Evolutionary conservation across 208 protist genomes (phyloP).

Genomic region (Blechomonas ayalai): DNA sequence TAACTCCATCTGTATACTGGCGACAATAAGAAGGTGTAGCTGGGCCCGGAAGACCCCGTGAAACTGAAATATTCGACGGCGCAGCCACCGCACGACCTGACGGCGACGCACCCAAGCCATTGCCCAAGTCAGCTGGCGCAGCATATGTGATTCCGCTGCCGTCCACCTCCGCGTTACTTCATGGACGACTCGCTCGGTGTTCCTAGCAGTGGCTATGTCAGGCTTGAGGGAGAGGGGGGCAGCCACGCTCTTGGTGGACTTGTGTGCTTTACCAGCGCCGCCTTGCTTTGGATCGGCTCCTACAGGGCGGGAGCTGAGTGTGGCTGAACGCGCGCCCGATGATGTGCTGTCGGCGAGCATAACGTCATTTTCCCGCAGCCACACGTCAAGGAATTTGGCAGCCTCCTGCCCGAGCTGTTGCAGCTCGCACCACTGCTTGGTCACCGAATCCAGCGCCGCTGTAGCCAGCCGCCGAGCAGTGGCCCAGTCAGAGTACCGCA

Average conservation of each 20-base stretch:
- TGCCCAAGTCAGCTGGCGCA: conserved; percentile 61
- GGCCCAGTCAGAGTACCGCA: conserved; percentile 23
- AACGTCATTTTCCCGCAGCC: conserved; percentile 18
- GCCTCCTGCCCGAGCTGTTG: conserved; percentile 3
- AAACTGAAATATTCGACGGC: conserved; percentile 54
- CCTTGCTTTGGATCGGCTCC: no score
- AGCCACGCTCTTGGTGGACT: no score
- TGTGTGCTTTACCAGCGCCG: no score
- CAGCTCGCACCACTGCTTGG: conserved; percentile 4
- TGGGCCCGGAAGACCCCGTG: conserved; percentile 47
- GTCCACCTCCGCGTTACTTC: conserved; percentile 30
- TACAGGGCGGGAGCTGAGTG: neutral
- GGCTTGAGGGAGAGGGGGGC: no score
- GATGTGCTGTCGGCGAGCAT: conserved; percentile 3
- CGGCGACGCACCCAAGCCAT: conserved; percentile 56
- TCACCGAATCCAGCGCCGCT: conserved; percentile 10
- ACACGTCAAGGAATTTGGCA: conserved; percentile 6
- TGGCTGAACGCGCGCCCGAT: no score
- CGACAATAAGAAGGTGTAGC: conserved; percentile 41
- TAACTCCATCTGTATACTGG: conserved; percentile 21
- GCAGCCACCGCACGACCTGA: conserved; percentile 31
- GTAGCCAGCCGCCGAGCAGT: conserved; percentile 10
- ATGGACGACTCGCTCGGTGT: conserved; percentile 9
- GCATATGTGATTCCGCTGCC: conserved; percentile 49
- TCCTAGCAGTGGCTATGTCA: neutral